Evolutionary conservation across 2,329 filamentous ascomycete genomes (phyloP), one percentile per base, ranked within the genome.

Genomic region (Colletotrichum sp.): DNA sequence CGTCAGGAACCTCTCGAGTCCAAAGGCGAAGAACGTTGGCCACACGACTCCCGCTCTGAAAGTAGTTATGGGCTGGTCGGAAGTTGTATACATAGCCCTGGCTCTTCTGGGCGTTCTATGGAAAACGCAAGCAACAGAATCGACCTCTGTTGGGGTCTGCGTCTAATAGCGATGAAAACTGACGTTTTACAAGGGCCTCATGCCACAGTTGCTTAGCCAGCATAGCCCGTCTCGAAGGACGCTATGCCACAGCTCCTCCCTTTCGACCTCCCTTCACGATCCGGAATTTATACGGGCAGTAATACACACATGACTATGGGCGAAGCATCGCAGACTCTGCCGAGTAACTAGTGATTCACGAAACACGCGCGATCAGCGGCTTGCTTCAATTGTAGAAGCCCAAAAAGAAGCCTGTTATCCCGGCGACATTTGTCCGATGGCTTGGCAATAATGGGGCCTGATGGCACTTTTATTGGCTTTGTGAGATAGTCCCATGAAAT

Each of bases 71-170:
- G 3, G 4, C n/a, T 49, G 1, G 6, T 3, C 3, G 18, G n/a
- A 21, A 13, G 3, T 49, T 3, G 6, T 7, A 21, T 21, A 21
- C 1, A 12, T 44, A 0, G 6, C 0, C 44, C 10, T 21, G 44
- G 5, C 5, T 49, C 44, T 13, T 49, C 44, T 12, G 5, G 10
- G 44, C 9, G n/a, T 49, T 21, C 10, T 9, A 49, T 7, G 6
- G 6, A 21, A 13, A 49, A 7, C 18, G 2, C 2, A n/a, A 49
- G 4, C 16, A 9, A n/a, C 44, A 49, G 9, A 21, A 49, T n/a
- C 0, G 18, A n/a, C 0, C 9, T 1, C 2, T n/a, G 5, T n/a
- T 49, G 39, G 0, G 0, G 34, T 8, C 6, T n/a, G 39, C 5
- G 39, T 49, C 39, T n/a, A 49, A n/a, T 0, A 8, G 13, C n/a